Evolutionary conservation across 2,329 filamentous ascomycete genomes (phyloP).

Genomic region (Neopestalotiopsis rosae): DNA sequence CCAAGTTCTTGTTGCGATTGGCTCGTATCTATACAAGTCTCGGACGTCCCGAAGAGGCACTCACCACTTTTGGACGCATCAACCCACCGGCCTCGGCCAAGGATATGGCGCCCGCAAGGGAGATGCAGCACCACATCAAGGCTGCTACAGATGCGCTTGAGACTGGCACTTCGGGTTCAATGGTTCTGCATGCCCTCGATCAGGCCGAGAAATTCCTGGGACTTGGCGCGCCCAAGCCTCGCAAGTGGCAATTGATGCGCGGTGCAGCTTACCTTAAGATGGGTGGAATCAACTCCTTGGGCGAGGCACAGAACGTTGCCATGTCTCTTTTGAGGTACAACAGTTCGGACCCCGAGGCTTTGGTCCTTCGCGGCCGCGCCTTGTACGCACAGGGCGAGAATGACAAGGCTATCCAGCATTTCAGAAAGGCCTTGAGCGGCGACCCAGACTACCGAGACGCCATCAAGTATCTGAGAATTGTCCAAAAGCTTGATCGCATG

Average conservation of each 20-base stretch:
- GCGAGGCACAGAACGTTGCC: slow-evolving; percentile 90
- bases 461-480: slow-evolving; percentile 84
- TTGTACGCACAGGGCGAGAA: slow-evolving; percentile 94
- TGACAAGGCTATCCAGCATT: slow-evolving; percentile 90
- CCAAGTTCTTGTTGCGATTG: slow-evolving; percentile 86
- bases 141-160: slow-evolving; percentile 80
- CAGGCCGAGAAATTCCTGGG: slow-evolving; percentile 86
- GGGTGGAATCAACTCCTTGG: slow-evolving; percentile 85
- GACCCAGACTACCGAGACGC: slow-evolving; percentile 92
- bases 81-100: slow-evolving; percentile 81
- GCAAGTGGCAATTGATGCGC: slow-evolving; percentile 93
- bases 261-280: slow-evolving; percentile 93
- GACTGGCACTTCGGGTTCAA: slow-evolving; percentile 80
- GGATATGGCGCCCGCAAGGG: slow-evolving; percentile 81
- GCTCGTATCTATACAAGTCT: slow-evolving; percentile 89
- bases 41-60: slow-evolving; percentile 84
- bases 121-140: slow-evolving; percentile 82
- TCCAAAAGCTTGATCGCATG: slow-evolving; percentile 90
- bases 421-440: slow-evolving; percentile 85
- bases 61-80: slow-evolving; percentile 82
- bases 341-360: slow-evolving; percentile 89
- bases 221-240: slow-evolving; percentile 75
- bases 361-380: slow-evolving; percentile 86
- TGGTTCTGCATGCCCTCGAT: slow-evolving; percentile 91
- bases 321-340: slow-evolving; percentile 87